Evolutionary conservation across 2,329 filamentous ascomycete genomes (phyloP), one percentile per base, ranked within the genome.

Genomic region (Ciborinia camelliae): DNA sequence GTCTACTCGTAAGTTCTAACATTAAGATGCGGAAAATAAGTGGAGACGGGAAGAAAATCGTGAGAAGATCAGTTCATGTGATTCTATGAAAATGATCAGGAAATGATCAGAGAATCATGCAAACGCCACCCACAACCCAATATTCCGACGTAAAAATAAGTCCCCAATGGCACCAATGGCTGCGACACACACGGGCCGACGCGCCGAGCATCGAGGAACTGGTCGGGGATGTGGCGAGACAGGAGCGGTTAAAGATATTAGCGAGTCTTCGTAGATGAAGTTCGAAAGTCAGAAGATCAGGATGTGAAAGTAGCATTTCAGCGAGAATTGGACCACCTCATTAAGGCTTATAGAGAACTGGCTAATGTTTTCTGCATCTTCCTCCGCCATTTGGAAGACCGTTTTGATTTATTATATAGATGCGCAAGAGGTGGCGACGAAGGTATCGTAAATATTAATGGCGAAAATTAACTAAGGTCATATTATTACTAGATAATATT

Each of bases 81-180:
- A n/a, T n/a, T n/a, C n/a, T n/a, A n/a, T n/a, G n/a, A n/a, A n/a
- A n/a, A n/a, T n/a, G n/a, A n/a, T n/a, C n/a, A n/a, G n/a, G n/a
- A n/a, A n/a, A n/a, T n/a, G n/a, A n/a, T n/a, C n/a, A n/a, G n/a
- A n/a, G 86, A 73, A 87, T 88, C 68, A 85, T 88, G 57, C 73
- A 84, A 70, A 86, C 84, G 75, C 84, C 85, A 14, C 76, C 79
- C 57, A 78, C 78, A 52, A 81, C 81, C 3, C 84, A 85, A 73
- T 79, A 80, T 71, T 83, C 80, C 70, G 80, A 84, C 41, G 81
- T 88, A 62, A 69, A 72, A 15, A 85, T 89, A 66, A 78, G 82
- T 60, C 86, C 87, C 14, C 80, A 81, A 68, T 90, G 87, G 87
- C 86, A 89, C 76, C 86, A 89, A 72, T 90, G 87, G 87, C 79